Evolutionary conservation across 2,329 filamentous ascomycete species (phyloP), one percentile per base, ranked within the genome.

Genomic region (Botryotinia convoluta): DNA sequence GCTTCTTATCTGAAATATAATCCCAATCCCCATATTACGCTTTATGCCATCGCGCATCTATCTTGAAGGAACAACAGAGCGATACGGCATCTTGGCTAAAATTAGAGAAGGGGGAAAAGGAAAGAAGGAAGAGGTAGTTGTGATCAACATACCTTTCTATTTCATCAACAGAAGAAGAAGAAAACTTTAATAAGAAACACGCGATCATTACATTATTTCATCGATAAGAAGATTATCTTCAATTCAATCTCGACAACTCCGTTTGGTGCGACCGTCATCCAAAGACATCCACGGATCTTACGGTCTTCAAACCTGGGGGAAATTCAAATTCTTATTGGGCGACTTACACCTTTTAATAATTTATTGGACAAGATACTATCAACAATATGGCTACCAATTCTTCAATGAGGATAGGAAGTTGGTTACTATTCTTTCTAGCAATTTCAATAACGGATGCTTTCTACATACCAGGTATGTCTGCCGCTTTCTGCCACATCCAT

Each of bases 401-500:
- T 72, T 75, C 77, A 76, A 79, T 76, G 81, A 80, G 76, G 77
- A 82, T 77, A 72, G 79, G 83, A 77, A 81, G 83, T 78, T 86
- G 84, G 80, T 80, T 90, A 51, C 76, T 88, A 71, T 82, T 88
- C 35, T 79, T 85, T 63, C 78, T 86, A 26, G 79, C 83, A 70
- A 76, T 87, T 72, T 86, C 86, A 45, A 84, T 85, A 73, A 84
- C 85, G 29, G 85, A 90, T 71, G 92, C 91, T 54, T 97, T 97
- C 82, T 97, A 97, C 82, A 92, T 97, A 78, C 94, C 94, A 79
- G 93, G 93, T 95, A 87, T 79, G 85, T 68, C 54, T 20, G 29
- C 45, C 29, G 57, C 59, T 62, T 39, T 8, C n/a, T 37, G 35
- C 45, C 35, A 71, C 37, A 22, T 22, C 35, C 39, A n/a, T 22